These are phyloP conservation scores for Celoporthe dispersa DNA, from an alignment of 2,329 filamentous ascomycete genomes.

Conservation along the genomic window DNA sequence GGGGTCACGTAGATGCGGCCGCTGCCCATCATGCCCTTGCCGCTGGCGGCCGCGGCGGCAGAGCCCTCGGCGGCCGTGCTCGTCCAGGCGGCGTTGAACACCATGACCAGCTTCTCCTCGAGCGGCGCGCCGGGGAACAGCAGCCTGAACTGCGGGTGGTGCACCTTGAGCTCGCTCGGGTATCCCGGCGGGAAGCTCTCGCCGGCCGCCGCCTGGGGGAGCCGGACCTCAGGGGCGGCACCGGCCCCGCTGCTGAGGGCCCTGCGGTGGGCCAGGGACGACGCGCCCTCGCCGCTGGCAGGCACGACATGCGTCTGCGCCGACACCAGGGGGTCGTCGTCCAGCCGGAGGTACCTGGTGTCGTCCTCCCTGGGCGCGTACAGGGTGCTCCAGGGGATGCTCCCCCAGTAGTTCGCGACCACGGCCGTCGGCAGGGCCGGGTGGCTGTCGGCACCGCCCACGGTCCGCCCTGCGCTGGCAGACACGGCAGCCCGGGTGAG, in stretches of 20 bases:
- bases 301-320: slow-evolving; percentile 40
- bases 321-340: slow-evolving; percentile 45
- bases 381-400: slow-evolving; percentile 69
- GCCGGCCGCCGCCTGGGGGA: slow-evolving; percentile 40
- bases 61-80: slow-evolving; percentile 53
- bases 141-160: slow-evolving; percentile 91
- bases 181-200: slow-evolving; percentile 76
- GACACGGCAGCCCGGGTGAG: slow-evolving; percentile 85
- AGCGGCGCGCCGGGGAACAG: slow-evolving; percentile 81
- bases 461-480: slow-evolving; percentile 75
- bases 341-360: slow-evolving; percentile 32
- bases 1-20: slow-evolving; percentile 87
- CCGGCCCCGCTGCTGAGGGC: slow-evolving; percentile 38
- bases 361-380: slow-evolving; percentile 37
- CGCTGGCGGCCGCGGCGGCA: no score
- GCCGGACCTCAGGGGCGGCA: slow-evolving; percentile 29
- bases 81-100: slow-evolving; percentile 89
- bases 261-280: slow-evolving; percentile 30
- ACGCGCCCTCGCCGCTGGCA: slow-evolving; percentile 34
- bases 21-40: slow-evolving; percentile 61
- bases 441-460: slow-evolving; percentile 60
- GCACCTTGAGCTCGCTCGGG: slow-evolving; percentile 78
- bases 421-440: slow-evolving; percentile 78
- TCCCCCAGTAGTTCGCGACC: slow-evolving; percentile 94
- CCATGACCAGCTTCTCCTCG: slow-evolving; percentile 83